Evolutionary conservation across 495 filamentous ascomycete genomes (phyloP).

Genomic region (Hypoxylon rickii): DNA sequence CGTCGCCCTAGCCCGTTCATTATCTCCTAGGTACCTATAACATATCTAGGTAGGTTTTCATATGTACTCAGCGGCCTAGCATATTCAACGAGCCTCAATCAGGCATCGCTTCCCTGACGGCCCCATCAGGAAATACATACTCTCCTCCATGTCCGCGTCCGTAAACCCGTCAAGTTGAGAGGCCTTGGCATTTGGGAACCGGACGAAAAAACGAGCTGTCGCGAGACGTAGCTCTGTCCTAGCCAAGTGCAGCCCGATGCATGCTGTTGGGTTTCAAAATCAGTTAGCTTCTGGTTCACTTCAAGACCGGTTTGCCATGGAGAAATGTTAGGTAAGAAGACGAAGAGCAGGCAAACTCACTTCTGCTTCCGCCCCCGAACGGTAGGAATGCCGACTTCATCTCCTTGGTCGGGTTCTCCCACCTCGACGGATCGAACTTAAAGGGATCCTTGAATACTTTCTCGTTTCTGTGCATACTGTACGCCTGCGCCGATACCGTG

Average conservation of each 20-base stretch:
- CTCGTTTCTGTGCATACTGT: conserved; percentile 46
- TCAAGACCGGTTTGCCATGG: too few species aligned
- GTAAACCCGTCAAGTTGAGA: conserved; percentile 47
- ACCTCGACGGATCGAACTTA: conserved; percentile 37
- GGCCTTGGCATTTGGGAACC: conserved; percentile 37
- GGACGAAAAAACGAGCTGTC: conserved; percentile 38
- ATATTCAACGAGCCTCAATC: conserved; percentile 40
- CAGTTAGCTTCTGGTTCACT: not conserved
- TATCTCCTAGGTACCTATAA: too few species aligned
- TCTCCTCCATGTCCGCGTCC: conserved; percentile 50
- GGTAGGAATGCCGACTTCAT: conserved; percentile 60
- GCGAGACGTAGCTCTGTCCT: conserved; percentile 39
- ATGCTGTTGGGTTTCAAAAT: conserved; percentile 34
- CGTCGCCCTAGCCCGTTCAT: too few species aligned
- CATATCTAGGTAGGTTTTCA: too few species aligned
- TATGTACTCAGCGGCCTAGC: too few species aligned
- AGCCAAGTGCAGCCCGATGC: conserved; percentile 42
- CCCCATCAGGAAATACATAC: conserved; percentile 48
- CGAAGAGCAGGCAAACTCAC: conserved; percentile 17
- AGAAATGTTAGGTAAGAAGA: not conserved
- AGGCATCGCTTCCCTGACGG: conserved; percentile 52
- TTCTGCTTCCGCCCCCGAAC: conserved; percentile 54
- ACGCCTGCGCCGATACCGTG: conserved; percentile 45
- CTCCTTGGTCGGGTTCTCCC: conserved; percentile 45
- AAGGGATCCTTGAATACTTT: conserved; percentile 41